Conservation (phyloP, 805 yeast genomes). For the Ogataea chonburiensis region DNA sequence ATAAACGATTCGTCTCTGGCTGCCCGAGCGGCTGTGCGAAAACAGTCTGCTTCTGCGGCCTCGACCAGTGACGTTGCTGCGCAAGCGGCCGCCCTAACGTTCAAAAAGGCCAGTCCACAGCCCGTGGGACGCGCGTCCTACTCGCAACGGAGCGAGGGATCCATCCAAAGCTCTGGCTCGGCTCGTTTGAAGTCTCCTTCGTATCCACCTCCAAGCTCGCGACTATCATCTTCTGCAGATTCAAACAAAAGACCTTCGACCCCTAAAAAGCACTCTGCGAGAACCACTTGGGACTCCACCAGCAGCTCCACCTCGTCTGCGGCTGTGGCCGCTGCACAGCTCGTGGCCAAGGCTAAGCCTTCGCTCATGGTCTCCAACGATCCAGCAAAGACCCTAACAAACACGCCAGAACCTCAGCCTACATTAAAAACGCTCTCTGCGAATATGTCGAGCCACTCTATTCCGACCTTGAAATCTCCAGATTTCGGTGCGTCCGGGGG, state of each 20-base stretch:
- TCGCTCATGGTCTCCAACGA: slow-evolving; percentile 25
- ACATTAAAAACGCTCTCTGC: slow-evolving; percentile 2
- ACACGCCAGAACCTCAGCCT: slow-evolving; percentile 3
- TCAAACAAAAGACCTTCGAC: slow-evolving; percentile 9
- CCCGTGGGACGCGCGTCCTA: slow-evolving; percentile 2
- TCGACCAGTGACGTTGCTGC: slow-evolving; percentile 19
- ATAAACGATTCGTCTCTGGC: slow-evolving; percentile 14
- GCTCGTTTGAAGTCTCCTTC: slow-evolving; percentile 1
- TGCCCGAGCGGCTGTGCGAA: slow-evolving; percentile 17
- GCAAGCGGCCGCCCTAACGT: slow-evolving; percentile 28
- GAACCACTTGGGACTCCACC: slow-evolving; percentile 29
- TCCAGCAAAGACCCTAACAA: not conserved
- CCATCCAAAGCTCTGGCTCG: slow-evolving; percentile 2
- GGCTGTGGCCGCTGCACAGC: slow-evolving; percentile 37
- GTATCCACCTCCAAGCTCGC: slow-evolving; percentile 6
- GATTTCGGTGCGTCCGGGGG: slow-evolving; percentile 4
- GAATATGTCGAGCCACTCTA: slow-evolving; percentile 5
- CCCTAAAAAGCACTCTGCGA: slow-evolving; percentile 6
- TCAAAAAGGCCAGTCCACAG: slow-evolving; percentile 22
- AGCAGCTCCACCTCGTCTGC: slow-evolving; percentile 31
- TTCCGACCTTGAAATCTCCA: slow-evolving; percentile 15
- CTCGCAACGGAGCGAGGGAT: slow-evolving; percentile 1
- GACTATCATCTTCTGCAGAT: slow-evolving; percentile 8
- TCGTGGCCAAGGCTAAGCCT: slow-evolving; percentile 35
- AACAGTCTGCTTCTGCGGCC: slow-evolving; percentile 11